Evolutionary conservation across 768 basidiomycete species (phyloP), one percentile per base, ranked within the genome.

Genomic region (Ephemerocybe angulata): DNA sequence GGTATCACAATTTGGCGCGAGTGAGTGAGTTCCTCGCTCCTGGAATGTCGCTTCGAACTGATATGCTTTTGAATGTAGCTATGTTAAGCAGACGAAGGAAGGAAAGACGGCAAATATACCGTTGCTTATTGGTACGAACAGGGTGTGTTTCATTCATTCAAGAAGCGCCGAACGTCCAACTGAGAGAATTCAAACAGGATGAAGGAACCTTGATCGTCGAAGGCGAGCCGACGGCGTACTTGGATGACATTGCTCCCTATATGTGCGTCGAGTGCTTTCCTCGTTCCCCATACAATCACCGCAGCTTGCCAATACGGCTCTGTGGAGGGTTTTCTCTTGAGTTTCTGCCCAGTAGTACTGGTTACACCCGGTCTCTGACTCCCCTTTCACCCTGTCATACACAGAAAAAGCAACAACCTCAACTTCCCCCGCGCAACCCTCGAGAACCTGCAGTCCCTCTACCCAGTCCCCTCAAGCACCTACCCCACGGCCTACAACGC

Each of bases 201-300:
- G 70, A 71, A 62, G 68, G 68, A 21, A 71, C 67, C 11, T 54
- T 71, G 3, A 71, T 71, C 25, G 67, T 69, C 19, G 70, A 71
- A 57, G 67, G 66, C 19, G 68, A 71, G 51, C 64, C 65, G 24
- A 69, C 68, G 2, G 68, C 70, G n/a, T 69, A 71, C 55, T 63
- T 71, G 1, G 24, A 62, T 38, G 65, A 66, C 53, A 69, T 71
- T 28, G 52, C 60, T 22, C 51, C 63, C 27, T 69, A 69, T 51
- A 68, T 58, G 67, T 66, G 44, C 40, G 51, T 31, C 11, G 3
- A n/a, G 17, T 10, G 15, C 25, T 53, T 51, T 41, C 10, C n/a
- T 53, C 15, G 41, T 43, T n/a, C n/a, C n/a, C n/a, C n/a, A n/a
- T n/a, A n/a, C n/a, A n/a, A n/a, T n/a, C n/a, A n/a, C n/a, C n/a